These are phyloP conservation scores for Colletotrichum cordylinicola DNA, from an alignment of 2,329 filamentous ascomycete genomes.

Conservation along the genomic window DNA sequence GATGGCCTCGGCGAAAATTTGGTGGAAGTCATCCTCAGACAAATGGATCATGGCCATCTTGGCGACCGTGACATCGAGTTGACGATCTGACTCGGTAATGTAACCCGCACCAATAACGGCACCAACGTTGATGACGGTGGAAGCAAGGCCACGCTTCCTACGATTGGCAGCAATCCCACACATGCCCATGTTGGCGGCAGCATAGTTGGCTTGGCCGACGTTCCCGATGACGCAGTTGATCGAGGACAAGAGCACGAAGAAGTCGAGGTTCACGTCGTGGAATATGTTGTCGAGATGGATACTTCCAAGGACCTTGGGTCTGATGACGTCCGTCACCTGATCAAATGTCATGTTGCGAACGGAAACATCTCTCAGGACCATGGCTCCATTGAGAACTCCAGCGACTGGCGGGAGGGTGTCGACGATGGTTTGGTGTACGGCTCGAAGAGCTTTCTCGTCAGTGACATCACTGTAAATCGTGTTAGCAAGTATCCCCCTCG, in stretches of 20 bases:
- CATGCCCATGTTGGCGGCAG: slow-evolving; percentile 37
- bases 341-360: slow-evolving; percentile 31
- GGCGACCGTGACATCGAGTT: not conserved
- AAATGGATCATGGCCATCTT: not conserved
- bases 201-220: slow-evolving; percentile 37
- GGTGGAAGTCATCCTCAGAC: slow-evolving; percentile 39
- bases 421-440: not conserved
- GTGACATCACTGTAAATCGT: slow-evolving; percentile 1
- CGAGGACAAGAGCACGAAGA: slow-evolving; percentile 34
- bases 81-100: not conserved
- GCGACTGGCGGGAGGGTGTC: not conserved
- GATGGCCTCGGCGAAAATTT: slow-evolving; percentile 47
- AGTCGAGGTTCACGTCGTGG: slow-evolving; percentile 23
- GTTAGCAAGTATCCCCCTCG: not conserved
- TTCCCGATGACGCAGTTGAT: slow-evolving; percentile 28
- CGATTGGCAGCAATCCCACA: slow-evolving; percentile 30
- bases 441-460: not conserved
- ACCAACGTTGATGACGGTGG: slow-evolving; percentile 15
- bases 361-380: slow-evolving; percentile 20
- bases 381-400: not conserved
- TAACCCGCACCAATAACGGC: not conserved
- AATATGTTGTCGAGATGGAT: slow-evolving; percentile 18
- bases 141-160: slow-evolving; percentile 22
- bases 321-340: slow-evolving; percentile 28
- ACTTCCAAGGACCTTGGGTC: slow-evolving; percentile 37